A percentile compares a stretch with the other conserved stretches of the same genome.
These are phyloP conservation scores for Aureobasidium sp. DNA, from an alignment of 2,329 filamentous ascomycete species.

Conservation along the genomic window DNA sequence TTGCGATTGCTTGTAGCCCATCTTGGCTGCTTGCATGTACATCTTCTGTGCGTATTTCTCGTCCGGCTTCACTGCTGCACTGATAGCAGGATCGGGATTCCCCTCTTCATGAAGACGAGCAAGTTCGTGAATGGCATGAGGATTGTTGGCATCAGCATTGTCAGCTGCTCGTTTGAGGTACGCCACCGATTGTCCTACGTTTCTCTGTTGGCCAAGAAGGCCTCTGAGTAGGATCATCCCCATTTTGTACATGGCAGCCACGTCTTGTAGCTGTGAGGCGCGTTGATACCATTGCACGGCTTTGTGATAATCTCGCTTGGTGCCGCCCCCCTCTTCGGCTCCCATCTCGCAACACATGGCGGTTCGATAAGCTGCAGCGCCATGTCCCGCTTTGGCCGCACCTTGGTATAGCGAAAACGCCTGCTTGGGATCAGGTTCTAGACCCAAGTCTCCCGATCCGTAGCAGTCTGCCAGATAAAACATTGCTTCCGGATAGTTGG, in stretches of 20 bases:
- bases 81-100: conserved; percentile 44
- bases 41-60: conserved; percentile 73
- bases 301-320: conserved; percentile 81
- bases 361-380: conserved; percentile 82
- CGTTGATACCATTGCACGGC: conserved; percentile 98
- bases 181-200: conserved; percentile 75
- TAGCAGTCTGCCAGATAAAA: conserved; percentile 89
- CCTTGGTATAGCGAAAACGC: conserved; percentile 91
- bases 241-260: conserved; percentile 95
- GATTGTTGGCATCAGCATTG: conserved; percentile 79
- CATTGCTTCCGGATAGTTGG: conserved; percentile 76
- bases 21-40: conserved; percentile 75
- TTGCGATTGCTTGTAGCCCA: conserved; percentile 94
- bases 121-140: conserved; percentile 89
- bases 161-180: conserved; percentile 95
- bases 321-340: conserved; percentile 87
- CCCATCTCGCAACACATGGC: conserved; percentile 97
- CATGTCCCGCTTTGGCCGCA: conserved; percentile 81
- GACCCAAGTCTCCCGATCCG: conserved; percentile 70
- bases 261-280: conserved; percentile 81
- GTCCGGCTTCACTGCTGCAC: conserved; percentile 72
- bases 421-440: conserved; percentile 79
- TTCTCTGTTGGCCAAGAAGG: conserved; percentile 76
- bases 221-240: conserved; percentile 95
- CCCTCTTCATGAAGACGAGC: conserved; percentile 58